Base-by-base conservation (phyloP, 1,284 basidiomycete genomes). In the Ceratobasidium theobromae region DNA sequence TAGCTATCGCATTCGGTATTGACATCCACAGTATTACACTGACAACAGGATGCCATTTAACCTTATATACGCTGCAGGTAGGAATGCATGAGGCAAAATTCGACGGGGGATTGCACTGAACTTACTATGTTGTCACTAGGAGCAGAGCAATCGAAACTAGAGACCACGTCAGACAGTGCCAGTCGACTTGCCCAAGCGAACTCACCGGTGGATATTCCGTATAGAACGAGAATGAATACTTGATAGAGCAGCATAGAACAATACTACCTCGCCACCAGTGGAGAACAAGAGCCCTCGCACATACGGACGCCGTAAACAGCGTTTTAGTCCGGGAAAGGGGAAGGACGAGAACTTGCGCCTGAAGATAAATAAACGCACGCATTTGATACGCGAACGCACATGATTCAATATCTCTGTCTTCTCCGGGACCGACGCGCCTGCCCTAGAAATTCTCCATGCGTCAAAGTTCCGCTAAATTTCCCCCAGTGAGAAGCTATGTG, bases 221-320 rank as follows among this genome's bases (percentile, higher is more conserved):
- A 62, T 23, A 62, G 35, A 30, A 51, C 21, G 28, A 62, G 12
- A 14, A 62, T 40, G 28, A 46, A 25, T 38, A 62, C 32, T 51
- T 49, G 57, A 62, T 62, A 49, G 57, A 41, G 46, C 32, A 35
- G 57, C 57, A 62, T 62, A 62, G 57, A 60, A 62, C 46, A 11
- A 51, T 1, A 62, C 30, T 62, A 38, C 30, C 45, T 25, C 46
- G 16, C 57, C 46, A 41, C 32, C 46, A 25, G 28, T 11, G 27
- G 57, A 62, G n/a, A 38, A 9, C 21, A 25, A 32, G n/a, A 33
- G 21, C 46, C 25, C 9, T 21, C 46, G 25, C 46, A n/a, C 57
- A 62, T 62, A 46, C 33, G 57, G 57, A 38, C 46, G 3, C n/a
- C 33, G 30, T 33, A 45, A 21, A 21, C 43, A 45, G 9, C 35